These are phyloP conservation scores for Hibiscus tridactylites DNA, from an alignment of 345 rosid genomes.

Conservation along the genomic window DNA sequence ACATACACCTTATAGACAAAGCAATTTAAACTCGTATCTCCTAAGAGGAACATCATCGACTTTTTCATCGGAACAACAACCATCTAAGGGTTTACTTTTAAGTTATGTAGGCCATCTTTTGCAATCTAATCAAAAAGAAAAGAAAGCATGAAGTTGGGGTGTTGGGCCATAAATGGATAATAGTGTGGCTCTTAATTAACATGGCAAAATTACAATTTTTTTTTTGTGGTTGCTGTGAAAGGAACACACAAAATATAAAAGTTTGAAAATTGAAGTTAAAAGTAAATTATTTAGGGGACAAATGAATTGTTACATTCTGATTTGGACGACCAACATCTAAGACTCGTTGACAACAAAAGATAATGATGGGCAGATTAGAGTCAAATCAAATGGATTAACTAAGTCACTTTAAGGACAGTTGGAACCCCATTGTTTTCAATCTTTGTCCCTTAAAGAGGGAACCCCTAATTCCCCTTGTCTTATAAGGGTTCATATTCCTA, in stretches of 20 bases:
- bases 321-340: neutral
- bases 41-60: too few relatives aligned
- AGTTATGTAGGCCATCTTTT: neutral
- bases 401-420: neutral
- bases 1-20: too few relatives aligned
- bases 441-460: neutral
- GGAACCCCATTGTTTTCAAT: neutral
- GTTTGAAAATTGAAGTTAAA: neutral
- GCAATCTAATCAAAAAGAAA: neutral
- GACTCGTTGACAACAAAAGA: neutral
- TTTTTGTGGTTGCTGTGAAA: too few relatives aligned
- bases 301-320: neutral
- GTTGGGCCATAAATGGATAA: neutral
- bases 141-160: neutral
- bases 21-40: too few relatives aligned
- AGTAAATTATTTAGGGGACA: neutral
- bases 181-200: neutral
- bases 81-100: neutral
- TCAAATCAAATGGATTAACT: neutral
- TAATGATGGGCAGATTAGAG: neutral
- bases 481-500: neutral
- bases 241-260: neutral
- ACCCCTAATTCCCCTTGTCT: neutral
- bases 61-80: too few relatives aligned
- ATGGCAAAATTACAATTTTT: neutral